Percentiles rank a stretch among this genome's conserved stretches.
Evolutionary conservation across 1,139 yeast species (phyloP).

Genomic region (Debaryomycetaceae sp.): DNA sequence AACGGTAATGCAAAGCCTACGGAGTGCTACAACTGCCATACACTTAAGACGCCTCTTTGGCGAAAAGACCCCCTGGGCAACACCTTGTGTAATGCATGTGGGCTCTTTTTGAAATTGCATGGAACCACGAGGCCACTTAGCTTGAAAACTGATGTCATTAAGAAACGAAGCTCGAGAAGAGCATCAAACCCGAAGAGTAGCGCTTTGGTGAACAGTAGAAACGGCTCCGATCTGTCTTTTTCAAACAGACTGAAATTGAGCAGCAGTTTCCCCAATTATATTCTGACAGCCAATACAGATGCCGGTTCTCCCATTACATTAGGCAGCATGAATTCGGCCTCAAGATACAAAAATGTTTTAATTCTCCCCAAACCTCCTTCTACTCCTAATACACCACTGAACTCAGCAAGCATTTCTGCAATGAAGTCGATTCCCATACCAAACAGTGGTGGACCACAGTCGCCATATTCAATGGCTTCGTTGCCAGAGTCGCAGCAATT

Average conservation of each 20-base stretch:
- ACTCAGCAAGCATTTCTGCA: slow-evolving; percentile 12
- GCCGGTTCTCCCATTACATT: slow-evolving; percentile 6
- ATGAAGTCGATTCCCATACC: slow-evolving; percentile 28
- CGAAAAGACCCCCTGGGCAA: slow-evolving; percentile 55
- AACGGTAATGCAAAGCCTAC: slow-evolving; percentile 5
- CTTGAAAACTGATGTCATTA: slow-evolving; percentile 55
- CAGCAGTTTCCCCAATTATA: slow-evolving; percentile 1
- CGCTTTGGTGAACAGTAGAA: slow-evolving; percentile 1
- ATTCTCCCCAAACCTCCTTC: slow-evolving; percentile 40
- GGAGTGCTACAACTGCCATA: slow-evolving; percentile 49
- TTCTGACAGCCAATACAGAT: slow-evolving; percentile 3
- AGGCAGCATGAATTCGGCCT: slow-evolving; percentile 3
- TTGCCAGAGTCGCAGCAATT: slow-evolving; percentile 27
- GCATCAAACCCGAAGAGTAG: slow-evolving; percentile 8
- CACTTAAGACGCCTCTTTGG: slow-evolving; percentile 59
- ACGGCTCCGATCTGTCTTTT: slow-evolving; percentile 2
- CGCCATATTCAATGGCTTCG: slow-evolving; percentile 7
- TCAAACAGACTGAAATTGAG: slow-evolving; percentile 3
- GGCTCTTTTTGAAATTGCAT: slow-evolving; percentile 53
- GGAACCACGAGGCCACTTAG: slow-evolving; percentile 59
- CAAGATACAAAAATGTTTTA: slow-evolving; percentile 37
- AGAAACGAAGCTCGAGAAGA: slow-evolving; percentile 48
- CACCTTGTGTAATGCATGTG: slow-evolving; percentile 61
- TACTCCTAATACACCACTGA: slow-evolving; percentile 9
- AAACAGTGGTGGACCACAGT: slow-evolving; percentile 20